Evolutionary conservation across 2,329 filamentous ascomycete genomes (phyloP).

Genomic region (Basipetospora sp.): DNA sequence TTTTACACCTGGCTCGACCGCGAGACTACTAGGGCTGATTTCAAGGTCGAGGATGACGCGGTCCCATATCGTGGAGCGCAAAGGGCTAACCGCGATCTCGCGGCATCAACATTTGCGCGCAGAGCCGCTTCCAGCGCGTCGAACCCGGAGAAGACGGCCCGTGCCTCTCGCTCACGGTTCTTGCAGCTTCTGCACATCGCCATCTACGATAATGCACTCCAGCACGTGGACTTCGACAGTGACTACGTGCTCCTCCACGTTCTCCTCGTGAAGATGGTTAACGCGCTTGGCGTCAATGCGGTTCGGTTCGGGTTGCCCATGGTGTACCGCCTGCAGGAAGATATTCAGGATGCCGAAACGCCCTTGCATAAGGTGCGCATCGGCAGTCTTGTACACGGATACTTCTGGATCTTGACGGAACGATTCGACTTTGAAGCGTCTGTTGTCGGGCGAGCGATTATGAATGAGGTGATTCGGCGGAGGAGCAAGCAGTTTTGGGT

Average conservation of each 20-base stretch:
- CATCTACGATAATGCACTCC: conserved; percentile 75
- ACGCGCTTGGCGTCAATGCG: conserved; percentile 70
- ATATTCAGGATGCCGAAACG: conserved; percentile 52
- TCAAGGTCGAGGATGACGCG: conserved; percentile 47
- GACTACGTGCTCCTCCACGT: conserved; percentile 67
- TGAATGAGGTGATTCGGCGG: conserved; percentile 61
- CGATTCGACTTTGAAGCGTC: conserved; percentile 63
- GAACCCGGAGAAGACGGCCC: conserved; percentile 38
- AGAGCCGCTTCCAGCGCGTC: conserved; percentile 57
- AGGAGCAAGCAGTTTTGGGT: conserved; percentile 68
- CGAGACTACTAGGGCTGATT: conserved; percentile 57
- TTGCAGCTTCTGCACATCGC: conserved; percentile 70
- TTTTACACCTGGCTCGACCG: conserved; percentile 69
- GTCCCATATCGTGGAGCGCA: too few relatives aligned
- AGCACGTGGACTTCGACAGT: conserved; percentile 54
- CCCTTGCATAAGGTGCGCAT: conserved; percentile 62
- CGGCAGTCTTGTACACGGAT: conserved; percentile 75
- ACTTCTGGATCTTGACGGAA: conserved; percentile 67
- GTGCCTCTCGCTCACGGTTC: conserved; percentile 51
- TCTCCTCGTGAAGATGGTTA: conserved; percentile 58
- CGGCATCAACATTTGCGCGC: conserved; percentile 27
- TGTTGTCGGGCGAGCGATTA: conserved; percentile 53
- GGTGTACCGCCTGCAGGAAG: conserved; percentile 77
- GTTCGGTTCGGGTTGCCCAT: conserved; percentile 68
- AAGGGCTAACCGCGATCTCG: conserved; percentile 26